phyloP scores from a whole-genome alignment of 2,329 filamentous ascomycete species.

The Fusarium sarcochroum region DNA sequence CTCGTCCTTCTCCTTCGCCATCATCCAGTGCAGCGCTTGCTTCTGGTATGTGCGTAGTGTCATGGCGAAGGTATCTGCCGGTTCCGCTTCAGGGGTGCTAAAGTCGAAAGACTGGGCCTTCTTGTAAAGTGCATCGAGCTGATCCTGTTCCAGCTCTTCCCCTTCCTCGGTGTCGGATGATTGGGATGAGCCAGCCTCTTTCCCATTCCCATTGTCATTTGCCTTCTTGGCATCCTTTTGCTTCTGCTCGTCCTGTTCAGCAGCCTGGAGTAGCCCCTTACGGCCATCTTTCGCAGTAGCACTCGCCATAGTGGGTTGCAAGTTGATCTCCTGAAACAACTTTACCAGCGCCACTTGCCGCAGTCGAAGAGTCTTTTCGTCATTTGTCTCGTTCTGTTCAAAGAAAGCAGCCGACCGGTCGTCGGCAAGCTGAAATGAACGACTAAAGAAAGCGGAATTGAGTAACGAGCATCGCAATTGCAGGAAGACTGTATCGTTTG shows the following conservation, averaged over 20 bases:
- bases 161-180: constrained; percentile 84
- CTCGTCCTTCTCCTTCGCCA: constrained; percentile 89
- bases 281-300: constrained; percentile 83
- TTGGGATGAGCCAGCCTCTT: constrained; percentile 62
- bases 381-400: constrained; percentile 85
- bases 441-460: constrained; percentile 78
- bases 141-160: constrained; percentile 92
- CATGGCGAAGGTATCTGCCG: constrained; percentile 85
- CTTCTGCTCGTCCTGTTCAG: constrained; percentile 86
- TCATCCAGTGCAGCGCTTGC: constrained; percentile 96
- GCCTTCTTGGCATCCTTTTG: constrained; percentile 66
- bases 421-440: constrained; percentile 70
- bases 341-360: constrained; percentile 90
- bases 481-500: constrained; percentile 94
- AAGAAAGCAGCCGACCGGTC: constrained; percentile 83
- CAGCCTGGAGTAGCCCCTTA: constrained; percentile 88
- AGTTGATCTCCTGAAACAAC: constrained; percentile 88
- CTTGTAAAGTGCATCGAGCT: constrained; percentile 92
- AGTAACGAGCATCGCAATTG: constrained; percentile 86
- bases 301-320: constrained; percentile 82
- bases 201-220: constrained; percentile 33
- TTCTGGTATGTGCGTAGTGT: constrained; percentile 92
- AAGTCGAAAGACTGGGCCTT: constrained; percentile 99
- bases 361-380: constrained; percentile 86
- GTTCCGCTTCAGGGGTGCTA: constrained; percentile 87